Conservation (phyloP, 352 stramenopile genomes). For the Pythium vanterpoolii region DNA sequence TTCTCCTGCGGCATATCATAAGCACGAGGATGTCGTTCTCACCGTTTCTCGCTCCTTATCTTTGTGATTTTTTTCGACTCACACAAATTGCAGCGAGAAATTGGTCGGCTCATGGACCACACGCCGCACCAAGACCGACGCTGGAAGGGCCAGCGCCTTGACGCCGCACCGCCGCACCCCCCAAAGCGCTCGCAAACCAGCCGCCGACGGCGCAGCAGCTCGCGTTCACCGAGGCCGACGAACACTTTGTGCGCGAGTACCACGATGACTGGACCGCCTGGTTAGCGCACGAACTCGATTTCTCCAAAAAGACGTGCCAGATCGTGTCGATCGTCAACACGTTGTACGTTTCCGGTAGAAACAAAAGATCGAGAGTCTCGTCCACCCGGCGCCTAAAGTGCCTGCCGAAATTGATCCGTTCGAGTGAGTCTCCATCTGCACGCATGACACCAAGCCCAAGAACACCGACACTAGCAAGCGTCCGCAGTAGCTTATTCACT, state of each 20-base stretch:
- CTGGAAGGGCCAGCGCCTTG: neutral
- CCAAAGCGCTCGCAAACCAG: neutral
- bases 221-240: neutral
- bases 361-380: neutral
- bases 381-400: neutral
- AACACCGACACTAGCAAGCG: neutral
- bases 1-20: neutral
- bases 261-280: neutral
- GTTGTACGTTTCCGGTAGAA: neutral
- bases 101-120: neutral
- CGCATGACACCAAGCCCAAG: neutral
- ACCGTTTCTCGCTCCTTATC: neutral
- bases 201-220: neutral
- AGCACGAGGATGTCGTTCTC: neutral
- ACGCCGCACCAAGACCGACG: neutral
- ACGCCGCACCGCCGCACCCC: neutral
- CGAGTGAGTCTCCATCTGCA: constrained; percentile 2
- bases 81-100: neutral
- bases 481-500: neutral
- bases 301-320: neutral
- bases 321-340: neutral
- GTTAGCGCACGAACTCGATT: neutral
- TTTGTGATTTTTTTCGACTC: neutral
- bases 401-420: neutral
- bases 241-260: neutral